Percentiles rank a stretch among this genome's conserved stretches.
Evolutionary conservation across 1,284 basidiomycete species (phyloP).

Genomic region (Volvariella surrecta): DNA sequence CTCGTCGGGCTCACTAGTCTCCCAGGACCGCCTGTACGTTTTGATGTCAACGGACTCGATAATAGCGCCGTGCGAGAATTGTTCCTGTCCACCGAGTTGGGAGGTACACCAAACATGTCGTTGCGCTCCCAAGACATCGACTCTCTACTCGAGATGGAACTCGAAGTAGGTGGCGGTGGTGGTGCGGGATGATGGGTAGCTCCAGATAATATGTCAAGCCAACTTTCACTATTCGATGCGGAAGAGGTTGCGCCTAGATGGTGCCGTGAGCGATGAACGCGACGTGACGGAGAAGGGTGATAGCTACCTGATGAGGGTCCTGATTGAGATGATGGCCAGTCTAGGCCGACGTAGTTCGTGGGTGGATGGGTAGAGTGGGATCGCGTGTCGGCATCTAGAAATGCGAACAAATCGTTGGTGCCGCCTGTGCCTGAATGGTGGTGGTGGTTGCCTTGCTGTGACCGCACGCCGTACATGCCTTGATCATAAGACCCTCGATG

Average conservation of each 20-base stretch:
- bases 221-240: conserved; percentile 2
- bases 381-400: conserved; percentile 2
- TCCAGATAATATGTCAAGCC: conserved; percentile 8
- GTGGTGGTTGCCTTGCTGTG: conserved; percentile 2
- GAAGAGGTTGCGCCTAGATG: conserved; percentile 4
- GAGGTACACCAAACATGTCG: neutral
- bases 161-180: neutral
- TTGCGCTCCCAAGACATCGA: conserved; percentile 6
- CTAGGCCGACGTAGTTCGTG: neutral
- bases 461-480: conserved; percentile 3
- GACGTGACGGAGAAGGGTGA: neutral
- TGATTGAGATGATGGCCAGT: conserved; percentile 5
- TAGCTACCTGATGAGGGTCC: neutral
- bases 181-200: neutral
- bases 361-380: neutral
- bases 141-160: neutral
- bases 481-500: conserved; percentile 3
- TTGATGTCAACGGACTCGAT: no score
- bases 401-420: conserved; percentile 2
- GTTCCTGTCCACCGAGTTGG: no score
- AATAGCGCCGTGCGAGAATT: no score
- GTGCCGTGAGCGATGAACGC: neutral
- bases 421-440: neutral
- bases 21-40: no score
- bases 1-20: no score